Conservation (phyloP, 179 eudicot species). For the Heliamphora pulchella region DNA sequence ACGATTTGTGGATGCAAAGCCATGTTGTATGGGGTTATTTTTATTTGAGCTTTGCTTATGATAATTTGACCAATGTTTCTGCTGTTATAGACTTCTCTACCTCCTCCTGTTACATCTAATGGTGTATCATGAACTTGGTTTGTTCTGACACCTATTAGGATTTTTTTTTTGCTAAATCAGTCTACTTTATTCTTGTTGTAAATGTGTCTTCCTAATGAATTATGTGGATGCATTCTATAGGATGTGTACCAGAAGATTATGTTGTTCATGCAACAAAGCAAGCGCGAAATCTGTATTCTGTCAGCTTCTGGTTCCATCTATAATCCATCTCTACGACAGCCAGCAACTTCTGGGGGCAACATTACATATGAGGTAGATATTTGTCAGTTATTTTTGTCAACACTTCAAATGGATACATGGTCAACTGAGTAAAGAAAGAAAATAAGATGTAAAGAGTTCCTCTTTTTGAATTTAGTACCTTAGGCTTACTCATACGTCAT, state of each 20-base stretch:
- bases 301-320: constrained; percentile 74
- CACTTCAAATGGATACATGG: not conserved
- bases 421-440: not conserved
- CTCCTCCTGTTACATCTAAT: not conserved
- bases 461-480: not conserved
- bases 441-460: no score
- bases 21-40: not conserved
- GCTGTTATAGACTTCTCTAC: not conserved
- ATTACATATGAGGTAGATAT: constrained; percentile 59
- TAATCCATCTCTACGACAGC: constrained; percentile 66
- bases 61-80: constrained; percentile 1
- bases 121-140: not conserved
- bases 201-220: not conserved
- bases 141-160: not conserved
- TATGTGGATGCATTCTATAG: constrained; percentile 23
- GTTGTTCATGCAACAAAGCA: constrained; percentile 64
- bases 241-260: constrained; percentile 68
- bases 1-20: not conserved
- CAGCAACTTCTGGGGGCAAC: constrained; percentile 71
- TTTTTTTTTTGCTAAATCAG: not conserved
- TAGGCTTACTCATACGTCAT: not conserved
- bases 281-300: constrained; percentile 56
- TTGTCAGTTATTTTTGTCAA: not conserved
- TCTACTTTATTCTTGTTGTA: not conserved
- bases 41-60: not conserved